Base-by-base conservation (phyloP, 805 yeast species). In the Kuraishia ogatae region DNA sequence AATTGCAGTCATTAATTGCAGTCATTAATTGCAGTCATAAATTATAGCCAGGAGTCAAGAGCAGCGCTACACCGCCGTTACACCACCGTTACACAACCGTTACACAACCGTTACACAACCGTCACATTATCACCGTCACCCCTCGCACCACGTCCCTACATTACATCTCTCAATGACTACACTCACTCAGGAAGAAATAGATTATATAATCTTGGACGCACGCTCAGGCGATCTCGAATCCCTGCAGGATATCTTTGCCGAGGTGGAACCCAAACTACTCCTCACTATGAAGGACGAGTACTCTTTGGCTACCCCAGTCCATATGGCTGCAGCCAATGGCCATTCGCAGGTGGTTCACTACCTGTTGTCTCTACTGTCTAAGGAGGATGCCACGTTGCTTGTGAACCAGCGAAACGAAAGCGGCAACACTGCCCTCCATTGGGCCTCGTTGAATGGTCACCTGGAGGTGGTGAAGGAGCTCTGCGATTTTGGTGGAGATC, bases 251-350 rank as follows among this genome's bases (percentile, higher is more conserved):
- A 81, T 88, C 48, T 87, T 94, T 62, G 73, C 78, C 19, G 81
- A 80, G 54, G 72, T 80, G 53, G 79, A 81, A 52, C 76, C 85
- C 1, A 65, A 66, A 1, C 63, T 71, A 57, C 58, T 76, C 64
- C 59, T 65, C 58, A 65, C 61, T 3, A 83, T 87, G 60, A 75
- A 76, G 59, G 96, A 92, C 61, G 84, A 82, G 51, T 73, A 68
- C 54, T 77, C 92, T 1, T 67, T 77, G 47, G 81, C 88, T 53
- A 89, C 97, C 0, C 87, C 96, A 7, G 72, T 94, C 52, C 99
- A 94, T 67, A 89, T 89, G 92, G 97, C 98, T 0, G 84, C 96
- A 23, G 99, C 96, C 26, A 94, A 94, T 70, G 99, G 97, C 1
- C 96, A 93, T 66, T 59, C 73, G 3, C 91, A 84, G 29, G 82